Base-by-base conservation (phyloP, 352 stramenopile species). In the Aphanomyces astaci region DNA sequence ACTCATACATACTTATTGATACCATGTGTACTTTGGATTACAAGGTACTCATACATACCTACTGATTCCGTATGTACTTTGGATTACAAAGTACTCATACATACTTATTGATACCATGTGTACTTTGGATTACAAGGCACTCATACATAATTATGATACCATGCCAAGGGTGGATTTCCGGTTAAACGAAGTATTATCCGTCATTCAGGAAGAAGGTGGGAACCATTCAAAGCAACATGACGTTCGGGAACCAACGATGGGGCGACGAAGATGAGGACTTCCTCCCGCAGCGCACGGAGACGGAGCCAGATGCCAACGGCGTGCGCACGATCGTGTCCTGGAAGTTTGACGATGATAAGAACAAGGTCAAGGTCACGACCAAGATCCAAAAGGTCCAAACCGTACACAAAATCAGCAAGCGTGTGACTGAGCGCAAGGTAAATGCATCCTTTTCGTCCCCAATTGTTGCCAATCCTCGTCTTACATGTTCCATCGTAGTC, bases 311-410 rank as follows among this genome's bases (percentile, higher is more conserved):
- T 73, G 71, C 78, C 57, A 83, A 90, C 52, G 87, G 87, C 31
- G 82, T 96, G 31, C 86, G 84, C 60, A 89, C 87, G 73, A 81
- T 96, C 55, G 77, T 96, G n/a, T 84, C 93, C 72, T 95, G 85
- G 84, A 96, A 95, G 78, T 75, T 88, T 71, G 92, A 96, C 71
- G 87, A 95, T 25, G 78, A 83, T 24, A 81, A 84, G n/a, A 86
- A 95, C 63, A 95, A 93, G 75, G 87, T 96, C 27, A 94, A 95
- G 71, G 74, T 96, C n/a, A 96, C 86, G 52, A 96, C 92, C 75
- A 92, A 91, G 66, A 78, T 95, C 15, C 90, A 95, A 76, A 94
- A 90, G 71, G 80, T 95, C 28, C 89, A 84, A 2, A 81, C 91
- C 57, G 79, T 90, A n/a, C 86, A 76, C 69, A 84, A 81, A 56